Evolutionary conservation across 2,329 filamentous ascomycete genomes (phyloP), one percentile per base, ranked within the genome.

Genomic region (Sarocladiaceae sp.): DNA sequence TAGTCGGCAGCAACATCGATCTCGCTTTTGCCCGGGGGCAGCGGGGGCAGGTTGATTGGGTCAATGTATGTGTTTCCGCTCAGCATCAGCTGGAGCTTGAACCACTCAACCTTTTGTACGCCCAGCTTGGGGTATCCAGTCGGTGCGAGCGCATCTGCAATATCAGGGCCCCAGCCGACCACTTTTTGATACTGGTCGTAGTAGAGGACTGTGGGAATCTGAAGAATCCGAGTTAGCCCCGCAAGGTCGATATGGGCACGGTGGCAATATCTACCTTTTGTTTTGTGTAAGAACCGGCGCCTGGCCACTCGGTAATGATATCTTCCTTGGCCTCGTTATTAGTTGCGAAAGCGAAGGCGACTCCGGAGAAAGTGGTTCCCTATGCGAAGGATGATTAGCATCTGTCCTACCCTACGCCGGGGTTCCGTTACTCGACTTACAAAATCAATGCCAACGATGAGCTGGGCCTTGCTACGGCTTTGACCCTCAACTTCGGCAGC

Each of bases 171-270:
- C 93, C 93, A 98, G 56, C 93, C 93, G n/a, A 97, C 93, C 40
- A 98, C 93, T 67, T 97, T 96, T 61, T 98, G 93, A 66, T 96
- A 95, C 68, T 97, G 91, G 62, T 98, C 93, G 63, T 98, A 98
- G 73, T 98, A 98, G 49, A 98, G 79, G n/a, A 98, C 93, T 12
- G 93, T 97, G 13, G 93, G 93, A 56, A 98, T 97, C 93, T 95
- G 58, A 9, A 35, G 15, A 23, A 20, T 23, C 24, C 20, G 3
- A 9, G 34, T 20, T 16, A 13, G 20, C 11, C 6, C 7, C 15
- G 6, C 19, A 4, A 12, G 20, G n/a, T 35, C 27, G 21, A 21
- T 10, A 19, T 33, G 19, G 19, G 31, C 35, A 40, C 47, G 64
- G n/a, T n/a, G n/a, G n/a, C n/a, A n/a, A n/a, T n/a, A n/a, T n/a